A percentile compares a stretch with the other conserved stretches of the same genome.
Evolutionary conservation across 805 yeast genomes (phyloP).

Genomic region (Teunomyces pallodes): DNA sequence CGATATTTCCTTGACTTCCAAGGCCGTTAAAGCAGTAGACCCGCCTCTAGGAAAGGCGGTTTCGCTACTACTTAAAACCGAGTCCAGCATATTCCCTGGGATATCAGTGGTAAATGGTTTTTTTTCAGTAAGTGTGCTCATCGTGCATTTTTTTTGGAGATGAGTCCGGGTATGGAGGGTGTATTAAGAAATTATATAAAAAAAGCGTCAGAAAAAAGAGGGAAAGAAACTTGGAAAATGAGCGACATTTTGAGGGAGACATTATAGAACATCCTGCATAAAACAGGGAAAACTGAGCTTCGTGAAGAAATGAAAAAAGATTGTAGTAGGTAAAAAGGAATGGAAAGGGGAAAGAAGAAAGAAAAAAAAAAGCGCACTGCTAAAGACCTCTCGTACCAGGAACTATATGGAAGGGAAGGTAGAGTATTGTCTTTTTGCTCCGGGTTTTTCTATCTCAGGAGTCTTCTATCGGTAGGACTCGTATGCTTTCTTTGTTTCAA

Average conservation of each 20-base stretch:
- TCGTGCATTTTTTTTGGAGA: slow-evolving; percentile 8
- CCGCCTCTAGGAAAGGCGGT: slow-evolving; percentile 95
- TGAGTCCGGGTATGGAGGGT: not conserved
- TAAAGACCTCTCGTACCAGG: no score
- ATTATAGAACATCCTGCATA: no score
- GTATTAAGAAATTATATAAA: not conserved
- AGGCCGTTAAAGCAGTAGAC: slow-evolving; percentile 74
- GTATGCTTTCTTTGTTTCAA: slow-evolving; percentile 7
- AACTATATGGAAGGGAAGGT: no score
- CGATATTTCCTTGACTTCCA: slow-evolving; percentile 89
- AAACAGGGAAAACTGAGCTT: no score
- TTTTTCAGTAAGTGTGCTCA: slow-evolving; percentile 7
- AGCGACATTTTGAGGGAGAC: no score
- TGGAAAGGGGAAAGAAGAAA: no score
- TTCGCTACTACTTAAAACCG: slow-evolving; percentile 44
- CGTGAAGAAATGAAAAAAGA: no score
- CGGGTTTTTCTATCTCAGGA: not conserved
- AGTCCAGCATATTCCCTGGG: slow-evolving; percentile 15
- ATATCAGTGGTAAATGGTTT: not conserved
- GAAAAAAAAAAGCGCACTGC: no score
- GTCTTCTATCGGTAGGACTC: slow-evolving; percentile 1
- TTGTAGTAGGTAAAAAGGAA: no score
- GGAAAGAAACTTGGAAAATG: no score
- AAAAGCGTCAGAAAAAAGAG: not conserved
- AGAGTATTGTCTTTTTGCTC: no score